phyloP scores from a whole-genome alignment of 306 rosid genomes.

The Quercus wislizeni region DNA sequence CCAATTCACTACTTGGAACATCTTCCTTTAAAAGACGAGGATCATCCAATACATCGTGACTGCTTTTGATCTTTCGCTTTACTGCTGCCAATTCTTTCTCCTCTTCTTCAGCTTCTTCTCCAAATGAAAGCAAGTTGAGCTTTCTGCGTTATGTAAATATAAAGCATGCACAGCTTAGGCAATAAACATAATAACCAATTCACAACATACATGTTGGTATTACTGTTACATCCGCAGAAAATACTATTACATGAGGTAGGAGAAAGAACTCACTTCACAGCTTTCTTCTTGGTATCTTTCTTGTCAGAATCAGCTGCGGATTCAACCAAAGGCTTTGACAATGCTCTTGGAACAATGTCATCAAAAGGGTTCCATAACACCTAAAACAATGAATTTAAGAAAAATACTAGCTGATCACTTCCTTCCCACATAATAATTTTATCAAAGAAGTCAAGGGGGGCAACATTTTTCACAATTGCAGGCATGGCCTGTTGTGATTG shows the following conservation, averaged over 20 bases:
- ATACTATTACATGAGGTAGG: not conserved
- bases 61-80: constrained; percentile 90
- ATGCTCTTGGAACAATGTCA: constrained; percentile 75
- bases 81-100: constrained; percentile 76
- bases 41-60: constrained; percentile 94
- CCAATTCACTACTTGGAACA: constrained; percentile 44
- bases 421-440: constrained; percentile 3
- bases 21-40: constrained; percentile 89
- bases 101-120: constrained; percentile 96
- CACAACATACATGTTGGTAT: not conserved
- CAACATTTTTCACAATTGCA: too few relatives aligned
- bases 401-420: constrained; percentile 18
- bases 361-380: constrained; percentile 94
- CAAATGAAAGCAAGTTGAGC: constrained; percentile 85
- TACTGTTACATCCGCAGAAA: constrained; percentile 2
- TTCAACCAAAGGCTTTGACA: constrained; percentile 32
- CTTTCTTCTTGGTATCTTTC: constrained; percentile 70
- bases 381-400: constrained; percentile 35
- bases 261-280: constrained; percentile 61
- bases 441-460: too few relatives aligned
- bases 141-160: constrained; percentile 48
- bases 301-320: constrained; percentile 43
- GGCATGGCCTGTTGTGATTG: too few relatives aligned
- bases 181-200: not conserved
- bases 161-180: constrained; percentile 3